Evolutionary conservation across 2,329 filamentous ascomycete species (phyloP).

Genomic region (Hymenoscyphus repandus): DNA sequence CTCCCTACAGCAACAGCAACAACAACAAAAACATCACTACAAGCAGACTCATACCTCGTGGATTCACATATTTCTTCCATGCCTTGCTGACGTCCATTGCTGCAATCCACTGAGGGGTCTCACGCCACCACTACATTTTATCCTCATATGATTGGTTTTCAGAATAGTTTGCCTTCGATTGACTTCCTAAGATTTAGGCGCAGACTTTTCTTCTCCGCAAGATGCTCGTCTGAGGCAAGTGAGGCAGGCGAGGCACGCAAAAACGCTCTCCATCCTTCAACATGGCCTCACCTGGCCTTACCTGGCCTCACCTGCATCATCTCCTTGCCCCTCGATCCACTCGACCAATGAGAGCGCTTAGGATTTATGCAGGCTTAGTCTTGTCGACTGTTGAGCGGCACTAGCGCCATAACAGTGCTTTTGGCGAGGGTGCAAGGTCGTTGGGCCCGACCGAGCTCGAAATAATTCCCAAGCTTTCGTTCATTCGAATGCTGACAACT

Average conservation of each 20-base stretch:
- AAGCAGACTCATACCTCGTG: too few relatives aligned
- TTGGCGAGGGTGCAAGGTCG: not conserved
- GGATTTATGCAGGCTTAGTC: not conserved
- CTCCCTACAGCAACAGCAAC: not conserved
- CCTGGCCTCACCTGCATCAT: too few relatives aligned
- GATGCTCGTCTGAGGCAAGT: too few relatives aligned
- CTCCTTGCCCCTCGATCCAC: not conserved
- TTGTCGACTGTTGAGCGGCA: constrained; percentile 3
- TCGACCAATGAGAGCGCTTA: not conserved
- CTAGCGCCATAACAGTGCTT: not conserved
- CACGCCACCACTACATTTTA: too few relatives aligned
- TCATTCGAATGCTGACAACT: not conserved
- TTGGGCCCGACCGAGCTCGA: not conserved
- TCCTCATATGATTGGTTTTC: too few relatives aligned
- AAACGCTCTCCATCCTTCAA: too few relatives aligned
- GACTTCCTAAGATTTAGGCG: too few relatives aligned
- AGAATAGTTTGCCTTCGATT: too few relatives aligned
- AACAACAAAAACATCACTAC: too few relatives aligned
- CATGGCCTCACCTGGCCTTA: too few relatives aligned
- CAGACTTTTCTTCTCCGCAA: too few relatives aligned
- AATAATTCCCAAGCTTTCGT: constrained; percentile 5
- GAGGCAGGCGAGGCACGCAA: too few relatives aligned
- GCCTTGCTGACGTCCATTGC: not conserved
- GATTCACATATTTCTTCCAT: not conserved
- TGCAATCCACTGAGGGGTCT: not conserved